phyloP scores from a whole-genome alignment of 192 early-diverging fungal species.

The Coemansia javaensis region DNA sequence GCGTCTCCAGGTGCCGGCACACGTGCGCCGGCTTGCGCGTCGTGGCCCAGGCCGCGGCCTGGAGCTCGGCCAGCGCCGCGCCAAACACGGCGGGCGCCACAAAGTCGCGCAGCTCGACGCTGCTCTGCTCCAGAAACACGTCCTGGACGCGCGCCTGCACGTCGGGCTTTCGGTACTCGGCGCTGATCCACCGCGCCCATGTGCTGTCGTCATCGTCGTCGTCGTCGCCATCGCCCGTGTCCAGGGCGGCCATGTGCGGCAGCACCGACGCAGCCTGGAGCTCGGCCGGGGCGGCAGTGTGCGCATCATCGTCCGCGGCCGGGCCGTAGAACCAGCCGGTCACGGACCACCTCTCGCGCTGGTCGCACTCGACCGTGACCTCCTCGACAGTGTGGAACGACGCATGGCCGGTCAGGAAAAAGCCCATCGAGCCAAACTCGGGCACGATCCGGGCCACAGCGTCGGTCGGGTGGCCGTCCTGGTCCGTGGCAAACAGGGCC shows the following conservation, averaged over 20 bases:
- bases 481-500: conserved; percentile 57
- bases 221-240: background rate
- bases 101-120: conserved; percentile 35
- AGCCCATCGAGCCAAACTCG: conserved; percentile 55
- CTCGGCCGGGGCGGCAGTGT: conserved; percentile 3
- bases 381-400: conserved; percentile 61
- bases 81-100: conserved; percentile 9
- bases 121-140: conserved; percentile 45
- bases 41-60: conserved; percentile 12
- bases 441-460: conserved; percentile 48
- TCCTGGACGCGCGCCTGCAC: conserved; percentile 41
- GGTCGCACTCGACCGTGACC: conserved; percentile 40
- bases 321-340: conserved; percentile 68
- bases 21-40: conserved; percentile 51
- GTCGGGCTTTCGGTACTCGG: conserved; percentile 40
- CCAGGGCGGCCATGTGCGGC: background rate
- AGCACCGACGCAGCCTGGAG: no score
- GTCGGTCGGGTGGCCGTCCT: conserved; percentile 45
- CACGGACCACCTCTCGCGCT: conserved; percentile 55
- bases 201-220: background rate
- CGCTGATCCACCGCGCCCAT: conserved; percentile 46
- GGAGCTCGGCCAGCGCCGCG: conserved; percentile 3
- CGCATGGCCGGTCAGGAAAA: conserved; percentile 55
- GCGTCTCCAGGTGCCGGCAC: conserved; percentile 35
- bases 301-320: background rate